A percentile compares a stretch with the other conserved stretches of the same genome.
Evolutionary conservation across 106 monocot species (phyloP).

Genomic region (Dendrobium chrysotoxum): DNA sequence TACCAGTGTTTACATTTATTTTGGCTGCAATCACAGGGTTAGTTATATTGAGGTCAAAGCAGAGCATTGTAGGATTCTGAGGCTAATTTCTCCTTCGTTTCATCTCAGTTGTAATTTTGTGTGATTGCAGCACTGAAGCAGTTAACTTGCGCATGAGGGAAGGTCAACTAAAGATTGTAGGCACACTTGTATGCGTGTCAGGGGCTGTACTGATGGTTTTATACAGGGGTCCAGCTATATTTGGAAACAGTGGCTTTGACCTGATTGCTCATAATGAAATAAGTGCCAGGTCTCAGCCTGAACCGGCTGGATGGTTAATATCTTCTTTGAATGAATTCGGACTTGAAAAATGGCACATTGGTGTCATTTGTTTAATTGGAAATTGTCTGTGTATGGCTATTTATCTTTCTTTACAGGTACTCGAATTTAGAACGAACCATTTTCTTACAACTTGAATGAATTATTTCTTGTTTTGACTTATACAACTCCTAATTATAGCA

Average conservation of each 20-base stretch:
- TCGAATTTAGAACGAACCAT: not conserved
- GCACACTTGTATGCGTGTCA: constrained; percentile 61
- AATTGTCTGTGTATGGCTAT: constrained; percentile 88
- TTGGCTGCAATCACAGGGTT: constrained; percentile 72
- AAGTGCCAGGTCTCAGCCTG: constrained; percentile 50
- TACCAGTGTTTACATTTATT: constrained; percentile 85
- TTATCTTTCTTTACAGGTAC: constrained; percentile 87
- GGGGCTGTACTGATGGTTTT: constrained; percentile 79
- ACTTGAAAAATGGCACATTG: constrained; percentile 70
- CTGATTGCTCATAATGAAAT: constrained; percentile 37
- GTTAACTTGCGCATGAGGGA: constrained; percentile 56
- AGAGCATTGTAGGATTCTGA: not conserved
- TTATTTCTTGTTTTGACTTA: not conserved
- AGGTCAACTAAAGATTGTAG: constrained; percentile 62
- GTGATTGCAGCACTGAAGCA: constrained; percentile 45
- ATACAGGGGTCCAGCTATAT: constrained; percentile 65
- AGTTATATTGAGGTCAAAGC: not conserved
- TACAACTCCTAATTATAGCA: not conserved
- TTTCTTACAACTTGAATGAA: not conserved
- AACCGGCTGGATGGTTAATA: constrained; percentile 39
- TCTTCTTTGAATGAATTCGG: constrained; percentile 28
- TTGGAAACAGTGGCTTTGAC: constrained; percentile 36
- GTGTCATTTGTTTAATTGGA: constrained; percentile 72
- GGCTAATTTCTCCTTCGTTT: not conserved
- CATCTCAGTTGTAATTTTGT: constrained; percentile 5